A percentile compares a stretch with the other conserved stretches of the same genome.
Conservation (phyloP, 1,284 basidiomycete genomes). For the Butyriboletus appendiculatus region DNA sequence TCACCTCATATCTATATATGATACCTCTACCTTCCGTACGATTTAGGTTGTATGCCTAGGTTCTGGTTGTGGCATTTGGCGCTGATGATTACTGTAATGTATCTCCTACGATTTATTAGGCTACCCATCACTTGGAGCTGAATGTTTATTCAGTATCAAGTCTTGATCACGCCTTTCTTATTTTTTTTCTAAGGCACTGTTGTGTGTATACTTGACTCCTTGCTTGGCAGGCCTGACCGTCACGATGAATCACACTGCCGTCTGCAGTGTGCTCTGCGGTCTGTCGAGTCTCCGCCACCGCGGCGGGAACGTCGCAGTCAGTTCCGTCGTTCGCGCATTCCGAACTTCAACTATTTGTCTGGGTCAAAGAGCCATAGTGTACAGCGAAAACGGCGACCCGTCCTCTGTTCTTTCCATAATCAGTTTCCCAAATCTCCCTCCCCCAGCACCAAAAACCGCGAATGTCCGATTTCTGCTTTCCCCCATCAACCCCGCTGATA, state of each 20-base stretch:
- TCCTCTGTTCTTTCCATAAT: conserved; percentile 54
- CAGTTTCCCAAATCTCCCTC: conserved; percentile 53
- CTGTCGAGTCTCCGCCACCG: neutral
- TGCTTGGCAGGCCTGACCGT: neutral
- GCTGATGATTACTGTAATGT: conserved; percentile 7
- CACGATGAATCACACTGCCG: conserved; percentile 7
- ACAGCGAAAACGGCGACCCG: conserved; percentile 60
- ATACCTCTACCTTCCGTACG: conserved; percentile 10
- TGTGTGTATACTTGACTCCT: neutral
- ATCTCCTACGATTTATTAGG: conserved; percentile 11
- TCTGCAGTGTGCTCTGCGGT: neutral
- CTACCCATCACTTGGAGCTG: neutral
- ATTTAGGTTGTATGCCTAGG: conserved; percentile 25
- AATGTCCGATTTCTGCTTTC: conserved; percentile 74
- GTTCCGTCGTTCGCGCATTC: conserved; percentile 18
- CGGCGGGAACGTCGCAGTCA: neutral
- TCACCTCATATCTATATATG: conserved; percentile 18
- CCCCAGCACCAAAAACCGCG: conserved; percentile 54
- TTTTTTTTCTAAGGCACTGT: neutral
- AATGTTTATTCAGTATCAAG: neutral
- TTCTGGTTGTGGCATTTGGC: conserved; percentile 7
- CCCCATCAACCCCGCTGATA: conserved; percentile 79
- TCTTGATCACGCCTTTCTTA: neutral
- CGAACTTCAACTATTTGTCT: conserved; percentile 16
- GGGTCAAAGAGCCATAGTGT: conserved; percentile 64